These are phyloP conservation scores for Aspergillus pseudonomiae DNA, from an alignment of 2,329 filamentous ascomycete species.

Conservation along the genomic window DNA sequence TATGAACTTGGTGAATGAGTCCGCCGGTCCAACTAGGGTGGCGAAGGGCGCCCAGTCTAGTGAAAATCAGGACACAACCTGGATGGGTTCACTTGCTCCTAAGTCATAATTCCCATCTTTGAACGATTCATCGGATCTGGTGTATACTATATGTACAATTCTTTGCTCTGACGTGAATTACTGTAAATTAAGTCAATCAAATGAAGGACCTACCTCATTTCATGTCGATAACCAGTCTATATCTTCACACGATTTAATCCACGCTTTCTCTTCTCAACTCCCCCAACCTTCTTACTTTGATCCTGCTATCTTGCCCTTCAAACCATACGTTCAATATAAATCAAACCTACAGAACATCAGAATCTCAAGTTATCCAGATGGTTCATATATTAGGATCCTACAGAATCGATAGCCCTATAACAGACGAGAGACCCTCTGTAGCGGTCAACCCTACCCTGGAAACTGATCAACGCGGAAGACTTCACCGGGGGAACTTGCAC, in stretches of 20 bases:
- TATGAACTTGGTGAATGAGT: slow-evolving; percentile 18
- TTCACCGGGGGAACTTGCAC: background rate
- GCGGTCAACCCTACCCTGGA: background rate
- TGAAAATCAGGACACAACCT: slow-evolving; percentile 28
- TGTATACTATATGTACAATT: background rate
- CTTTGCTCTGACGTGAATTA: background rate
- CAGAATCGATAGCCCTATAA: background rate
- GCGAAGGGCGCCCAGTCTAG: background rate
- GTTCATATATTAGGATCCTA: background rate
- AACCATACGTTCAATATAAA: background rate
- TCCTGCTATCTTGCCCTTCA: background rate
- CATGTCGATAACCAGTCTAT: background rate
- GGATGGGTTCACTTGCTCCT: slow-evolving; percentile 41
- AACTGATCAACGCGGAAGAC: too few species aligned
- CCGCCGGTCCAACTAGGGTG: slow-evolving; percentile 5
- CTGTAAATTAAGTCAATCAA: background rate
- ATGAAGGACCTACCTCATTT: background rate
- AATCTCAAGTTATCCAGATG: background rate
- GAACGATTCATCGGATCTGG: background rate
- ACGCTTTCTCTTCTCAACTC: background rate
- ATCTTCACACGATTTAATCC: background rate
- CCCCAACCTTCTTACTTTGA: background rate
- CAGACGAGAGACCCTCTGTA: background rate
- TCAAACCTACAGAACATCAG: background rate
- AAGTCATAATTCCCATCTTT: background rate